Base-by-base conservation (phyloP, 176 grass and related monocot genomes). In the bread wheat (Triticum aestivum) region DNA sequence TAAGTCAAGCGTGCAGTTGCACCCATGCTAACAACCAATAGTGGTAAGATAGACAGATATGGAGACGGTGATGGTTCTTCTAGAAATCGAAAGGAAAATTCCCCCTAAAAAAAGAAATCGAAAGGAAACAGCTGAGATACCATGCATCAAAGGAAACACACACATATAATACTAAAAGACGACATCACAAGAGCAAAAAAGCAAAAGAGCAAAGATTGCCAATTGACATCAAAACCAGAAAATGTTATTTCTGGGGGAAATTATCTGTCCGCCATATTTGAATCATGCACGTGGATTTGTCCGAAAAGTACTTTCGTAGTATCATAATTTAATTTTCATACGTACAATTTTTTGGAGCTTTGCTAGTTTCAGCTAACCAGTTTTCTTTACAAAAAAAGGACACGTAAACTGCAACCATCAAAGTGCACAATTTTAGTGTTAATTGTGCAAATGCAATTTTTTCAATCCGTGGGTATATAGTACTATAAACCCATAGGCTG, bases 1-100 rank as follows among this genome's bases (percentile, higher is more conserved):
- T 32, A 18, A 61, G 47, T 65, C 82, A 89, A 80, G 33, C 61
- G 59, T 78, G 17, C 68, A 49, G 67, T 20, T 86, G 37, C 18
- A 24, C 61, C 62, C 49, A 54, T 15, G 38, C 34, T 45, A 39
- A 49, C 32, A 12, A 21, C 12, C 58, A 13, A 2, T n/a, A 49
- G 51, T 38, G 41, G 62, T n/a, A 74, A 21, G 7, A 59, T 41
- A 61, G 5, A 26, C 17, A 29, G 37, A 64, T 49, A 75, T 75
- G 58, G 33, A 33, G 23, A 8, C 15, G 17, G 11, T 37, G 27
- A 32, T 12, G 17, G 29, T 37, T 62, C 45, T 56, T 21, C 1
- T 34, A 34, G 24, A 70, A 71, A 71, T 62, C 59, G 26, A 26
- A 26, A 26, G 26, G 26, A 26, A 26, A 26, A 26, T 26, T 26